Evolutionary conservation across 2,329 filamentous ascomycete genomes (phyloP), one percentile per base, ranked within the genome.

Genomic region (Aureobasidium pullulans): DNA sequence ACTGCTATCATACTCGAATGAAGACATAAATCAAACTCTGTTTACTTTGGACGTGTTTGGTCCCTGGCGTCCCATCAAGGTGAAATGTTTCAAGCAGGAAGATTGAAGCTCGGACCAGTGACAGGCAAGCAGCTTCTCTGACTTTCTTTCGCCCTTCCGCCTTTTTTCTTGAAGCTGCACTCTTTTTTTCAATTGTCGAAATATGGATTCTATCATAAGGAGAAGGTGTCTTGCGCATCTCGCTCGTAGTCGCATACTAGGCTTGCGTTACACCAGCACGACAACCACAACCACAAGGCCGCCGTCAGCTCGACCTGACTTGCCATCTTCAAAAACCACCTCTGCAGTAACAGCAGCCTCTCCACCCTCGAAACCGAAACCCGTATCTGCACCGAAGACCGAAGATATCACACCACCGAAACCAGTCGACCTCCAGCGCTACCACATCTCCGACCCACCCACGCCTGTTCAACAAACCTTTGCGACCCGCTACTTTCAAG

Each of bases 401-500:
- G 42, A 40, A 37, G 52, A 46, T 4, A 46, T 34, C 11, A 6
- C n/a, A n/a, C 40, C 40, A 1, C 52, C 52, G 1, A 56, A 56
- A 40, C 52, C 52, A 31, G 40, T 46, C 11, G 40, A 34, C 16
- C 64, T 73, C 6, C 71, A 73, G 62, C 60, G 61, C 57, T 74
- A 74, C 66, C 61, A 62, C 13, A 61, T 66, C 49, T 66, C 67
- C 19, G 16, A 60, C 8, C 66, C 72, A 1, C 72, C 74, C 11
- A 67, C 60, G 6, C 15, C 70, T 1, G 0, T 70, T 63, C 62
- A 81, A 68, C 70, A 76, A 49, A 62, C 66, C 15, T 71, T 73
- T 59, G 76, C 78, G 36, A 67, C 69, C 60, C 62, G 65, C 46
- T 80, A 77, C 69, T 81, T 81, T 71, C 68, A 67, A 39, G 68